Conservation (phyloP, 2,329 filamentous ascomycete genomes). For the Sporothrix pallida region DNA sequence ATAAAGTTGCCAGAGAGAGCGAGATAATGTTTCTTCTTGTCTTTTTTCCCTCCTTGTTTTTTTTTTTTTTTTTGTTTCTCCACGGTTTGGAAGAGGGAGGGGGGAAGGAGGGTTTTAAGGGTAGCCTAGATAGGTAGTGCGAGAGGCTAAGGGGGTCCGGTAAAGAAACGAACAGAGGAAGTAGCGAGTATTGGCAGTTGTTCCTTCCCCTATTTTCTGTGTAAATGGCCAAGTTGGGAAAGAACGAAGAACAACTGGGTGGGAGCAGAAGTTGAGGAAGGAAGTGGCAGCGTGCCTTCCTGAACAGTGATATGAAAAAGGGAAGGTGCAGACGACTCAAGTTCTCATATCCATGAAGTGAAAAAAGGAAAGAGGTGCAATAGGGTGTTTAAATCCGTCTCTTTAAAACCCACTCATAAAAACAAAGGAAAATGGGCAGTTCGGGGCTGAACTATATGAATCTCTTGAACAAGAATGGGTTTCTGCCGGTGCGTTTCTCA, state of each 20-base stretch:
- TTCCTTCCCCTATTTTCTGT: conserved; percentile 6
- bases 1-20: not conserved
- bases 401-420: not conserved
- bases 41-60: not conserved
- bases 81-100: not conserved
- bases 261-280: conserved; percentile 4
- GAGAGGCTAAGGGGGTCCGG: conserved; percentile 30
- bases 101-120: conserved; percentile 23
- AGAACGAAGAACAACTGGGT: not conserved
- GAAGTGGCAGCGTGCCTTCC: conserved; percentile 18
- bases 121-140: conserved; percentile 36
- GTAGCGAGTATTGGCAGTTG: conserved; percentile 18
- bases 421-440: not conserved
- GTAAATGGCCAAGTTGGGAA: conserved; percentile 24
- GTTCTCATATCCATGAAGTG: not conserved
- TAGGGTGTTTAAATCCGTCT: not conserved
- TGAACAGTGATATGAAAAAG: not conserved
- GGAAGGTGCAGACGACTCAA: conserved; percentile 5
- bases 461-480: not conserved
- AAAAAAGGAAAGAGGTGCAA: conserved; percentile 2
- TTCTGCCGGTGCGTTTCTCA: conserved; percentile 21
- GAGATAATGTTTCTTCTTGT: not conserved
- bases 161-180: conserved; percentile 30
- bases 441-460: conserved; percentile 1
- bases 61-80: not conserved